A percentile compares a stretch with the other conserved stretches of the same genome.
Evolutionary conservation across 75 land plant genomes (phyloP).

Genomic region (Picea glauca): DNA sequence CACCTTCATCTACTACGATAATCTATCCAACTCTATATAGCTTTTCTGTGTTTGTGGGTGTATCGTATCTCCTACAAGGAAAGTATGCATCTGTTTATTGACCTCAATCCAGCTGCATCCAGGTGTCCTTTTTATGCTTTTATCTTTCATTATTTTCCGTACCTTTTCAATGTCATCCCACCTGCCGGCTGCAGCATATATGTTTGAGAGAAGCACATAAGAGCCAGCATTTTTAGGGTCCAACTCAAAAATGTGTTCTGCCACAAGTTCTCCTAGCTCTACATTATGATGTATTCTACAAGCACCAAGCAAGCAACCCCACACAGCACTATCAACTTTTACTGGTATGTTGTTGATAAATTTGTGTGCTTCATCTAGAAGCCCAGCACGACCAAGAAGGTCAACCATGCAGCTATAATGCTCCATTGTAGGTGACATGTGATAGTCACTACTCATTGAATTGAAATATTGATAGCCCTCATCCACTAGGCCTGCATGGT

Average conservation of each 20-base stretch:
- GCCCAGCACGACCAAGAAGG: not conserved
- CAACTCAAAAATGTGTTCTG: not conserved
- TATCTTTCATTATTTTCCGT: not conserved
- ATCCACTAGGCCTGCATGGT: constrained; percentile 2
- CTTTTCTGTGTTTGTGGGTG: not conserved
- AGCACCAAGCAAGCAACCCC: not conserved
- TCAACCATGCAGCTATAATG: constrained; percentile 4
- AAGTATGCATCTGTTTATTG: not conserved
- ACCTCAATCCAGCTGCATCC: constrained; percentile 2
- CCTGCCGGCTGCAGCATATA: not conserved
- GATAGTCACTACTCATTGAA: not conserved
- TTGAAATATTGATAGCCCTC: not conserved
- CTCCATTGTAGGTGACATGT: not conserved
- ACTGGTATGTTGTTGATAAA: not conserved
- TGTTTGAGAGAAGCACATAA: constrained; percentile 3
- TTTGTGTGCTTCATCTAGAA: not conserved
- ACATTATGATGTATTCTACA: not conserved
- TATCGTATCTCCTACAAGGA: not conserved
- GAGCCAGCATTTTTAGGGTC: not conserved
- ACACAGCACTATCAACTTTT: not conserved
- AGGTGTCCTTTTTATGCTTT: constrained; percentile 1
- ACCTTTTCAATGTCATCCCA: not conserved
- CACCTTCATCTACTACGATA: not conserved
- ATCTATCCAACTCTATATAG: not conserved
- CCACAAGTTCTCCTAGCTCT: not conserved